A percentile compares a stretch with the other conserved stretches of the same genome.
Evolutionary conservation across 228 moss, liverwort and hornwort species (phyloP).

Genomic region (Sphagnum magellanicum): DNA sequence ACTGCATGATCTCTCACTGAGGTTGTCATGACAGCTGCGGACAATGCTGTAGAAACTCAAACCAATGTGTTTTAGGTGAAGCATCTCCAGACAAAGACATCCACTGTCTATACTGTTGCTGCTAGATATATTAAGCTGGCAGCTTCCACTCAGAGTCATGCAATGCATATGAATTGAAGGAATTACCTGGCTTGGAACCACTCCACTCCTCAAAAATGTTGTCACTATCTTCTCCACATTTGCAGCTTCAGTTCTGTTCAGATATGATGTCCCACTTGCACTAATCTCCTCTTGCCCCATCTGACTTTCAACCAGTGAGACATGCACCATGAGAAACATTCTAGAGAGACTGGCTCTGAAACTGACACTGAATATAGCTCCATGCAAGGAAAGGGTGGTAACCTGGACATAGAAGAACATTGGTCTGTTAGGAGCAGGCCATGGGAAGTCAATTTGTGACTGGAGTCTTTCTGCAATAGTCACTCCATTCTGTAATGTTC

Average conservation of each 20-base stretch:
- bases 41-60: neutral
- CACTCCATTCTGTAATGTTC: slow-evolving; percentile 60
- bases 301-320: slow-evolving; percentile 11
- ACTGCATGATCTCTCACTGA: neutral
- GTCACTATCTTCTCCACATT: slow-evolving; percentile 67
- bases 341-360: too few species aligned
- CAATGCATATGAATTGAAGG: too few species aligned
- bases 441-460: slow-evolving; percentile 53
- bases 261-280: slow-evolving; percentile 61
- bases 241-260: slow-evolving; percentile 59
- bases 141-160: too few species aligned
- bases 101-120: too few species aligned
- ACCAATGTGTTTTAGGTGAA: neutral
- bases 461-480: slow-evolving; percentile 47
- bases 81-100: too few species aligned
- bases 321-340: too few species aligned
- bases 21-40: neutral
- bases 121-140: too few species aligned
- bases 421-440: slow-evolving; percentile 63
- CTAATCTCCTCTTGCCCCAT: slow-evolving; percentile 76
- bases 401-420: slow-evolving; percentile 74
- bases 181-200: slow-evolving; percentile 55
- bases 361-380: too few species aligned
- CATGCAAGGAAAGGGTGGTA: neutral
- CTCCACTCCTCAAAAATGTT: slow-evolving; percentile 57